Conservation (phyloP, 306 rosid genomes). For the Canavalia gladiata region DNA sequence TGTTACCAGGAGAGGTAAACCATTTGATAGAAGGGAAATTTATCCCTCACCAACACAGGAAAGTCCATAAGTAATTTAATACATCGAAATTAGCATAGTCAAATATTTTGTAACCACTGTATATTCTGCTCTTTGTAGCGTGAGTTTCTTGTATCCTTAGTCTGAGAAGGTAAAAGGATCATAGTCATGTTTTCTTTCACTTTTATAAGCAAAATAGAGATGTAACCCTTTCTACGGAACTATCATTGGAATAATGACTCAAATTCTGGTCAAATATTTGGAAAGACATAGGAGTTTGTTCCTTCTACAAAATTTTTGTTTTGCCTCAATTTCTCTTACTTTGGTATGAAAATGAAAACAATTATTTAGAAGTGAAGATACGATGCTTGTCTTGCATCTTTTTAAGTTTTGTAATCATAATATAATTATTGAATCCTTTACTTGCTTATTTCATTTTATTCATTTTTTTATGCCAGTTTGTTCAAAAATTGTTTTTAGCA, state of each 20-base stretch:
- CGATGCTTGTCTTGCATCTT: neutral
- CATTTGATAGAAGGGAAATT: slow-evolving; percentile 57
- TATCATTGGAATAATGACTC: slow-evolving; percentile 23
- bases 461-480: neutral
- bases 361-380: neutral
- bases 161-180: slow-evolving; percentile 23
- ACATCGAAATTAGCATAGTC: slow-evolving; percentile 42
- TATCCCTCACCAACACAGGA: slow-evolving; percentile 43
- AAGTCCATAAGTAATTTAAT: slow-evolving; percentile 36
- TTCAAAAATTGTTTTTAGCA: neutral
- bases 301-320: neutral
- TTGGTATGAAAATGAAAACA: neutral
- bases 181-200: slow-evolving; percentile 36
- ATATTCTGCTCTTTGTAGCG: slow-evolving; percentile 46
- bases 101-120: slow-evolving; percentile 46
- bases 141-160: slow-evolving; percentile 37
- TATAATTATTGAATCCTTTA: neutral
- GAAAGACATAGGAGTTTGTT: neutral
- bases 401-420: neutral
- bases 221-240: slow-evolving; percentile 9
- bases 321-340: neutral
- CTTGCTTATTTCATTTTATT: neutral
- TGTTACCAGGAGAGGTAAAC: slow-evolving; percentile 53
- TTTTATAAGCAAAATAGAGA: slow-evolving; percentile 32
- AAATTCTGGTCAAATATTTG: slow-evolving; percentile 28